Evolutionary conservation across 176 grass and related monocot genomes (phyloP).

Genomic region (Triticum aestivum): IWGSC_CS_RefSeq_v2.1 NC_057806.1:62213081-62213580

Average conservation of each 20-base stretch:
- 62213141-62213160: neutral
- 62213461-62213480: no score
- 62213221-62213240: neutral
- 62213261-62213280: slow-evolving; percentile 2
- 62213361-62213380: neutral
- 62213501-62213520: no score
- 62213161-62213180: neutral
- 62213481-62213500: no score
- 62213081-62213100: no score
- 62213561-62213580: no score
- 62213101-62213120: neutral
- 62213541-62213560: no score
- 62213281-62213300: neutral
- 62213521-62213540: no score
- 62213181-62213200: neutral
- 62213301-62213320: neutral
- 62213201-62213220: slow-evolving; percentile 14
- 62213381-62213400: no score
- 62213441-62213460: no score
- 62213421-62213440: no score
- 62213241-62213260: neutral
- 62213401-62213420: no score
- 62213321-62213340: neutral
- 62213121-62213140: neutral
- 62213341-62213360: neutral